Conservation (phyloP, 1,284 basidiomycete genomes). For the Ceratobasidium theobromae region DNA sequence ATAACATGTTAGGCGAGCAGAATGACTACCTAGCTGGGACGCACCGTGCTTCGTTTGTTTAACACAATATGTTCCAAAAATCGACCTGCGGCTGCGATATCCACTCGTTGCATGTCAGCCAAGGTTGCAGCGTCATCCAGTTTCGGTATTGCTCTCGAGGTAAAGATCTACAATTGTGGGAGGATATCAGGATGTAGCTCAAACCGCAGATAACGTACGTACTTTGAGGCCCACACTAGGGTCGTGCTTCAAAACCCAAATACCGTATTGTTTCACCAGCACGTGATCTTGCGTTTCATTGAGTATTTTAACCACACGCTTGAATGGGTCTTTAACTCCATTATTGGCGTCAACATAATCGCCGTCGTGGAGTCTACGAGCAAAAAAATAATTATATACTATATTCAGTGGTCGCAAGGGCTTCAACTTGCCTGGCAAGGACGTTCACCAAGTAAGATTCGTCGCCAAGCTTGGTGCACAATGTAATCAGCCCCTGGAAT, state of each 20-base stretch:
- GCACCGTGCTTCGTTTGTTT: slow-evolving; percentile 61
- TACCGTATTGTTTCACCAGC: slow-evolving; percentile 69
- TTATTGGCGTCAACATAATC: slow-evolving; percentile 65
- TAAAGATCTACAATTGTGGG: slow-evolving; percentile 53
- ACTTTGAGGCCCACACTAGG: slow-evolving; percentile 73
- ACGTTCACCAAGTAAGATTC: slow-evolving; percentile 63
- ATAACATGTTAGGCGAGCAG: slow-evolving; percentile 5
- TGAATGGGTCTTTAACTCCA: slow-evolving; percentile 58
- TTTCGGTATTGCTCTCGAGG: slow-evolving; percentile 48
- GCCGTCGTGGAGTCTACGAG: slow-evolving; percentile 67
- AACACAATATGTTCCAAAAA: slow-evolving; percentile 82
- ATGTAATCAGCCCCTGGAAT: slow-evolving; percentile 63
- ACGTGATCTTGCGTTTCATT: slow-evolving; percentile 59
- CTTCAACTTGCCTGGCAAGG: slow-evolving; percentile 64
- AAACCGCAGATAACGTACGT: slow-evolving; percentile 34
- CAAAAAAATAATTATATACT: slow-evolving; percentile 16
- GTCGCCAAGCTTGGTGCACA: slow-evolving; percentile 62
- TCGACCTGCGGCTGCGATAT: slow-evolving; percentile 56
- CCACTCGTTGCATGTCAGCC: slow-evolving; percentile 42
- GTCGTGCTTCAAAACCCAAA: slow-evolving; percentile 77
- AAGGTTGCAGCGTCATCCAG: slow-evolving; percentile 58
- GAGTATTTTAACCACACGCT: slow-evolving; percentile 66
- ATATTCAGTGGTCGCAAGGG: neutral
- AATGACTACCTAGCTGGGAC: slow-evolving; percentile 33
- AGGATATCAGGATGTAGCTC: neutral